Evolutionary conservation across 2,329 filamentous ascomycete species (phyloP).

Genomic region (Hymenoscyphus occultus): DNA sequence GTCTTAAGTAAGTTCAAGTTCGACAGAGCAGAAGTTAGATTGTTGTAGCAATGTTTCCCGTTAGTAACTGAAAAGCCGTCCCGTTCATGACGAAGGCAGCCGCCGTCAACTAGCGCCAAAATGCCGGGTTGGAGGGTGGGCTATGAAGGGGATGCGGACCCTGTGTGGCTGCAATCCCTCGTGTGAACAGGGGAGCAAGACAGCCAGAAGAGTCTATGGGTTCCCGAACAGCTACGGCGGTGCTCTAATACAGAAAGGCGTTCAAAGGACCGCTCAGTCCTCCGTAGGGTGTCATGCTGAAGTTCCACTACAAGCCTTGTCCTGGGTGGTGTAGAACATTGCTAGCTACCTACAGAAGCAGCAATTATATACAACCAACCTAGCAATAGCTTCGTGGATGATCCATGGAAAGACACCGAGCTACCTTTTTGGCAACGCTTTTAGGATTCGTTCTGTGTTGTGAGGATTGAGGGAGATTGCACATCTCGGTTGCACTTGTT

Average conservation of each 20-base stretch:
- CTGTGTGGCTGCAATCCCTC: slow-evolving; percentile 2
- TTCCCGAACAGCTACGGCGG: not conserved
- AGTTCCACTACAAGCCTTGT: not conserved
- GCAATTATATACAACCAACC: not conserved
- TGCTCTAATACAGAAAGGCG: not conserved
- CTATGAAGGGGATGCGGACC: not conserved
- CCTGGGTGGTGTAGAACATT: not conserved
- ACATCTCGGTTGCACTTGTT: not conserved
- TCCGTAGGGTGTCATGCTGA: not conserved
- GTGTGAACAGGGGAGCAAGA: not conserved
- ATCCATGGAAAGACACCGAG: not conserved
- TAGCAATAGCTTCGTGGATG: not conserved
- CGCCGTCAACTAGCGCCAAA: slow-evolving; percentile 2
- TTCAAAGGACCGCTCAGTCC: not conserved
- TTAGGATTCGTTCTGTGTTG: not conserved
- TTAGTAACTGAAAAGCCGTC: not conserved
- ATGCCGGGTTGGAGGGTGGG: not conserved
- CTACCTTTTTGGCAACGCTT: not conserved
- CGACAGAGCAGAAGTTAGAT: not conserved
- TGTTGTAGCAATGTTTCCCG: slow-evolving; percentile 1
- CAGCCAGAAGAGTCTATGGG: not conserved
- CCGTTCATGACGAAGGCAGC: slow-evolving; percentile 6
- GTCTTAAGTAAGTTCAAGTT: not conserved
- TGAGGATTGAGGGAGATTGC: slow-evolving; percentile 4
- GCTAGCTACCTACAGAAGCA: not conserved